Conservation (phyloP, 768 basidiomycete genomes). For the Trichaptum fuscoviolaceum region DNA sequence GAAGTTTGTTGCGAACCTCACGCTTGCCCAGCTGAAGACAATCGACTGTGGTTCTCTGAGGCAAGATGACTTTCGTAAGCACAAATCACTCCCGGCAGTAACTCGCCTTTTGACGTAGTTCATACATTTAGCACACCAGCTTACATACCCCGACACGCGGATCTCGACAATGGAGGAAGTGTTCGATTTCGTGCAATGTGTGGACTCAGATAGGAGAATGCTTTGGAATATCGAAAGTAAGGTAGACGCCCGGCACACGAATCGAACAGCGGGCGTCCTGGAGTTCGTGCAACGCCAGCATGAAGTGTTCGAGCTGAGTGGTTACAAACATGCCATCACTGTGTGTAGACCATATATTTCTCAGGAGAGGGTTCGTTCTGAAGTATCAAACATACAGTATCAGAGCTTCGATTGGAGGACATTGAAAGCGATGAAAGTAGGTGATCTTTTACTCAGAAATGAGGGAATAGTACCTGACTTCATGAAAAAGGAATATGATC, state of each 20-base stretch:
- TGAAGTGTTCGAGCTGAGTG: slow-evolving; percentile 49
- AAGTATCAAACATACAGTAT: slow-evolving; percentile 36
- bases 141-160: slow-evolving; percentile 60
- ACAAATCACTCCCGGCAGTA: not conserved
- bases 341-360: slow-evolving; percentile 30
- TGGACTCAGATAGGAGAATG: slow-evolving; percentile 56
- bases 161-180: slow-evolving; percentile 72
- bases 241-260: slow-evolving; percentile 49
- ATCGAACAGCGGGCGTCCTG: slow-evolving; percentile 46
- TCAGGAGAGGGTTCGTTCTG: not conserved
- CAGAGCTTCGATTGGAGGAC: slow-evolving; percentile 85
- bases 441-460: not conserved
- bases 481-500: slow-evolving; percentile 44
- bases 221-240: slow-evolving; percentile 80
- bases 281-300: slow-evolving; percentile 63
- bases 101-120: not conserved
- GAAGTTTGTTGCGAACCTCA: slow-evolving; percentile 70
- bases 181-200: slow-evolving; percentile 72
- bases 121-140: slow-evolving; percentile 50
- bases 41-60: slow-evolving; percentile 76
- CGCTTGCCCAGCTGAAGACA: slow-evolving; percentile 72
- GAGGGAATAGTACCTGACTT: not conserved
- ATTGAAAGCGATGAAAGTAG: slow-evolving; percentile 65
- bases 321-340: slow-evolving; percentile 60
- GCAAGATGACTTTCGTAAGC: slow-evolving; percentile 52